Base-by-base conservation (phyloP, 192 early-diverging fungal species). In the Backusella australiensis region DNA sequence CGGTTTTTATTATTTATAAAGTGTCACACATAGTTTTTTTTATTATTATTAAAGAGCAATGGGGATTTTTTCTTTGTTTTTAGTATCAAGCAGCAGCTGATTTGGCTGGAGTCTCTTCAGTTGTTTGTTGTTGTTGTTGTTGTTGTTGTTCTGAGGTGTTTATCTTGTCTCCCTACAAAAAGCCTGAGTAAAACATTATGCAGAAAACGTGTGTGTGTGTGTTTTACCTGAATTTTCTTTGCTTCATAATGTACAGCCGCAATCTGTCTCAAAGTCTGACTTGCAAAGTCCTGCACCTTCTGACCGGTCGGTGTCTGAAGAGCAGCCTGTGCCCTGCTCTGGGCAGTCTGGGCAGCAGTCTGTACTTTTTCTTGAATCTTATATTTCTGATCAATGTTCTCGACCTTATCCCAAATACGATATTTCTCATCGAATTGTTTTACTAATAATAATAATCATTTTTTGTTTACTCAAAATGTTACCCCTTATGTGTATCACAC, bases 241-340 rank as follows among this genome's bases (percentile, higher is more conserved):
- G 89, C 88, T 77, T 89, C 87, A 75, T 77, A 39, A 76, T 89
- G 87, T 49, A 90, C 86, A 41, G 87, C 89, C 23, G 85, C 80
- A 53, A 87, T 83, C 65, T 86, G 81, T 67, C 76, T 79, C 35
- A 83, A 76, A 53, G 87, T 85, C 26, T 85, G 82, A n/a, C 66
- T 63, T 68, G 85, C 85, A 74, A 85, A 78, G 11, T 82, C 82
- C 21, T 75, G 52, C 32, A 89, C 83, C 53, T 80, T 83, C 78
- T 89, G 88, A 21, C 86, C 89, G 26, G 88, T 80, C 12, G 85
- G 80, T 26, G 89, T 82, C 35, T 82, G 81, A 56, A 90, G 81
- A 67, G 86, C 87, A 67, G 77, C 70, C 66, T 75, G 74, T 12
- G 74, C 78, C 15, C 75, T 85, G 12, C 76, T 79, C 38, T 88